Conservation (phyloP, 108 stramenopile species). For the Pelagomonas calceolata region DNA sequence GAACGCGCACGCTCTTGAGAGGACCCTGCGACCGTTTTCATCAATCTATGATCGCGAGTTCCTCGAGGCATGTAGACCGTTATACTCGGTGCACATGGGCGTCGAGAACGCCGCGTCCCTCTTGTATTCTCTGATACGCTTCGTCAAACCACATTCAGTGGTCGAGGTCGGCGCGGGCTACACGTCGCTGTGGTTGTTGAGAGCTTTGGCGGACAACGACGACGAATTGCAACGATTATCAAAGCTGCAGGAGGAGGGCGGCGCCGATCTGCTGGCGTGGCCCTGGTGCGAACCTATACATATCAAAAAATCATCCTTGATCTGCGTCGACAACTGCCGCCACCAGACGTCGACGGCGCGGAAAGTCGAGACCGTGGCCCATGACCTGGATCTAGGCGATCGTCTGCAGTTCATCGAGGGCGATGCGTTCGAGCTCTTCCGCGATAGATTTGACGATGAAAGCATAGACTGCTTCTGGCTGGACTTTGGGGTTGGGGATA, state of each 20-base stretch:
- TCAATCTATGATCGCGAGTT: slow-evolving; percentile 26
- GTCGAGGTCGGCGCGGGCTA: slow-evolving; percentile 77
- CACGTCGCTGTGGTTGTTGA: slow-evolving; percentile 60
- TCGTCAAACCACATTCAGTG: slow-evolving; percentile 48
- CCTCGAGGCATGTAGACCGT: slow-evolving; percentile 35
- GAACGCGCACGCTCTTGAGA: slow-evolving; percentile 33
- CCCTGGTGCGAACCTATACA: slow-evolving; percentile 38
- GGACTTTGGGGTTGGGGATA: slow-evolving; percentile 69
- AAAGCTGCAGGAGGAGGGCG: slow-evolving; percentile 33
- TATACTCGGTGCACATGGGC: slow-evolving; percentile 73
- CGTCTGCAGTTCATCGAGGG: slow-evolving; percentile 50
- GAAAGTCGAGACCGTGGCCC: slow-evolving; percentile 47
- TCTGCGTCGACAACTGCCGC: slow-evolving; percentile 66
- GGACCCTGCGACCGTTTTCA: too few species aligned
- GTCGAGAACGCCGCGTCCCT: slow-evolving; percentile 64
- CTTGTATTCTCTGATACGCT: slow-evolving; percentile 54
- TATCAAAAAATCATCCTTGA: slow-evolving; percentile 27
- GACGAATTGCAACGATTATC: slow-evolving; percentile 50
- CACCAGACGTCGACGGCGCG: slow-evolving; percentile 69
- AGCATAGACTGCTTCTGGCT: slow-evolving; percentile 68
- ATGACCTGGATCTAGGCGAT: slow-evolving; percentile 47
- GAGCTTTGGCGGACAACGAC: slow-evolving; percentile 68
- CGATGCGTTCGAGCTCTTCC: slow-evolving; percentile 60
- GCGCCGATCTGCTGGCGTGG: slow-evolving; percentile 51
- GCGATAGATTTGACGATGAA: slow-evolving; percentile 28